Percentiles rank a stretch among this genome's conserved stretches.
phyloP scores from a whole-genome alignment of 192 early-diverging fungal species.

The Backusella luteola region DNA sequence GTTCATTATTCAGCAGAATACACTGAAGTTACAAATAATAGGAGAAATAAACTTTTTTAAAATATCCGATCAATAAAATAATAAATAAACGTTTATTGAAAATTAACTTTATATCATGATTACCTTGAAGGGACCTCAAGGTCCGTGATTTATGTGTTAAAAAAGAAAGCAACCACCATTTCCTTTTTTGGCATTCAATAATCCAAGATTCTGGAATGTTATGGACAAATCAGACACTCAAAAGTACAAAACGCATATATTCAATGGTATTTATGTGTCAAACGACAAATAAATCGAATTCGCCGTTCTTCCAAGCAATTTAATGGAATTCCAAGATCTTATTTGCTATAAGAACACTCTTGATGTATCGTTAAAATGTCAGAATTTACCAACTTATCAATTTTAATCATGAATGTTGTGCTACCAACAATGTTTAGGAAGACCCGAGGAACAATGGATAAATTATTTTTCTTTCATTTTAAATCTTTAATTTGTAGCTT shows the following conservation, averaged over 20 bases:
- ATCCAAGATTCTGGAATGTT: neutral
- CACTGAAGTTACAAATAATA: slow-evolving; percentile 1
- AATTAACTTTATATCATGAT: neutral
- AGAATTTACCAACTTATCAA: neutral
- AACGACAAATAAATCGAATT: neutral
- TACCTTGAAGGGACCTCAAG: neutral
- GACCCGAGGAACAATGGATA: slow-evolving; percentile 2
- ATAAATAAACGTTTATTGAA: neutral
- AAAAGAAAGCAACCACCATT: neutral
- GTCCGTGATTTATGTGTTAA: neutral
- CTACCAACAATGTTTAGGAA: neutral
- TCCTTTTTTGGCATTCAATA: neutral
- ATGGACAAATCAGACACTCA: no score
- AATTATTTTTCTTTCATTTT: slow-evolving; percentile 2
- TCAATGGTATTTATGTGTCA: neutral
- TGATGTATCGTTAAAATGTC: neutral
- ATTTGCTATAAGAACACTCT: neutral
- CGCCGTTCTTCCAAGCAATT: neutral
- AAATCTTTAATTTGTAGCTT: neutral
- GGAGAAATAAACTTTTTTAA: neutral
- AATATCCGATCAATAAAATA: slow-evolving; percentile 6
- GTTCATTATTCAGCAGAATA: neutral
- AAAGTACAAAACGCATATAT: neutral
- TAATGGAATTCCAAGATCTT: neutral
- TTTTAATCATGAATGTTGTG: neutral